phyloP scores from a whole-genome alignment of 2,329 filamentous ascomycete species.

The Colletotrichum nymphaeae region DNA sequence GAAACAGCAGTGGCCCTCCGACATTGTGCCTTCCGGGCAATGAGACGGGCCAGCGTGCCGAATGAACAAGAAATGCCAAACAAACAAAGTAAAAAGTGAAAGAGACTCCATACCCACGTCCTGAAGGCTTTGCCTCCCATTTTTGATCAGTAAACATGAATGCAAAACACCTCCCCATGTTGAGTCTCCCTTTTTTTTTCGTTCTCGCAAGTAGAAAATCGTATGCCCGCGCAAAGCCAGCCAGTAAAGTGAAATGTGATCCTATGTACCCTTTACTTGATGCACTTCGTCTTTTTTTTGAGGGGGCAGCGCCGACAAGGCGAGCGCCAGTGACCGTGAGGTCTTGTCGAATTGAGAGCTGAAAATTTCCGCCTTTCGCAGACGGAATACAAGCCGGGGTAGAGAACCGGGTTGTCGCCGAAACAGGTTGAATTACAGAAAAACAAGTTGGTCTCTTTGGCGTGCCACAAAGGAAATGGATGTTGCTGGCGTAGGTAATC shows the following conservation, averaged over 20 bases:
- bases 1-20: not conserved
- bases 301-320: too few relatives aligned
- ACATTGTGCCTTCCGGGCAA: constrained; percentile 22
- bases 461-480: constrained; percentile 2
- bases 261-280: constrained; percentile 13
- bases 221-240: constrained; percentile 40
- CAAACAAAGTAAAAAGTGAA: constrained; percentile 26
- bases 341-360: not conserved
- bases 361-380: not conserved
- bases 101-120: constrained; percentile 32
- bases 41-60: constrained; percentile 15
- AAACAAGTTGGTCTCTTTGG: not conserved
- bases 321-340: not conserved
- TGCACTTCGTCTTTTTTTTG: not conserved
- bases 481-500: not conserved
- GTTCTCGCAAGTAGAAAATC: constrained; percentile 26
- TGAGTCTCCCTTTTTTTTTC: constrained; percentile 41
- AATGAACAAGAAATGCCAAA: constrained; percentile 12
- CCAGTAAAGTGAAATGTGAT: constrained; percentile 43
- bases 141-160: constrained; percentile 51
- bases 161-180: constrained; percentile 51
- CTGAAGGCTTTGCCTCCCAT: constrained; percentile 35
- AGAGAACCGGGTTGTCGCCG: not conserved
- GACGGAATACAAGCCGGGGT: not conserved
- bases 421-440: not conserved